Base-by-base conservation (phyloP, 371 early-diverging fungal genomes). In the Saksenaea oblongispora region DNA sequence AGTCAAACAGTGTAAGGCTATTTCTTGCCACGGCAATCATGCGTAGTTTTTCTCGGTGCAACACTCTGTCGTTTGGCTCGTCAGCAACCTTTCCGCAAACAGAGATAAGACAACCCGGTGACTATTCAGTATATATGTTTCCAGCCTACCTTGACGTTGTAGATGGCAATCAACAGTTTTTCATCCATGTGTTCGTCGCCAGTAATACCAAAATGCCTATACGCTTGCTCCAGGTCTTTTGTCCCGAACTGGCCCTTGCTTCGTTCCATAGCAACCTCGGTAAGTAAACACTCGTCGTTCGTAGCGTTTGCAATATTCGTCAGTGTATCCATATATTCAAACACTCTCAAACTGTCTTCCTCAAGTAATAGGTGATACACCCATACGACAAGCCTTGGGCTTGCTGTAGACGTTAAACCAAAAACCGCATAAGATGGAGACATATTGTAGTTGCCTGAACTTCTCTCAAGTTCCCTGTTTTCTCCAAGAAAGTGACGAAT, bases 151-250 rank as follows among this genome's bases (percentile, higher is more conserved):
- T 83, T 72, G 14, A 74, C 53, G 31, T 71, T 55, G 64, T 69
- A 67, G 35, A 83, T n/a, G 15, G 78, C 68, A 34, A 74, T 60
- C 56, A 75, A 35, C 39, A 67, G 14, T 44, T 66, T 34, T 69
- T 71, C 71, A 66, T 73, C 67, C 53, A 72, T 58, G 67, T 71
- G 39, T 8, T 63, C 53, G 28, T 70, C 59, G 36, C 71, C 67
- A 2, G 71, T 56, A 5, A 83, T 65, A 7, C 78, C 84, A 69
- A 86, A 88, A 58, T 80, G 73, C 15, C 64, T 62, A 60, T 85
- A 87, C 1, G 89, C 89, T 17, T 75, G 73, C 5, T 70, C 71
- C 28, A 87, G 65, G 34, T 86, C 86, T 5, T 69, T 65, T 2
- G 67, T 65, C 2, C 76, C 75, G 24, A 82, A 69, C 8, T 79